phyloP scores from a whole-genome alignment of 2,329 filamentous ascomycete genomes.

The Aspergillus japonicus region DNA sequence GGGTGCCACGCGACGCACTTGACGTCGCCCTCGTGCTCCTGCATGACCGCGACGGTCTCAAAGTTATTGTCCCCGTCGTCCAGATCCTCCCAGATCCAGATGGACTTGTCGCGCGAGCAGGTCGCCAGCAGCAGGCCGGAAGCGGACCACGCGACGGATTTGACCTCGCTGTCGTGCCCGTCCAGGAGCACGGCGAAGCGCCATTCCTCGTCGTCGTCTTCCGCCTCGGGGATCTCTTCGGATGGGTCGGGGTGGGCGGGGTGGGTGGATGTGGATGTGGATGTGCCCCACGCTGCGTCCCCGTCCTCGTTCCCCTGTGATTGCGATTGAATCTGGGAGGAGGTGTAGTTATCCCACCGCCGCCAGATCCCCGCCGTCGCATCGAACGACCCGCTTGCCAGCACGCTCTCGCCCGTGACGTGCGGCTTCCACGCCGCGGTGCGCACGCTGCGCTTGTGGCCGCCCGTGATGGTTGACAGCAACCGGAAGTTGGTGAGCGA shows the following conservation, averaged over 20 bases:
- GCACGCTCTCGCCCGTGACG: constrained; percentile 64
- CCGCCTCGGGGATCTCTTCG: constrained; percentile 42
- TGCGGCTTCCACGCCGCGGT: constrained; percentile 84
- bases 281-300: no score
- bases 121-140: constrained; percentile 82
- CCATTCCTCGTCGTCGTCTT: constrained; percentile 75
- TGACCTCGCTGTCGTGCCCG: constrained; percentile 94
- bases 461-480: constrained; percentile 77
- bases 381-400: constrained; percentile 93
- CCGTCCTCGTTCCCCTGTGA: no score
- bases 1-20: constrained; percentile 94
- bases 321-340: constrained; percentile 6
- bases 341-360: constrained; percentile 53
- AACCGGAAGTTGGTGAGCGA: constrained; percentile 77
- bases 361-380: constrained; percentile 84
- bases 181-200: constrained; percentile 89
- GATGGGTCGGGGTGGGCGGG: background rate
- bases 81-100: constrained; percentile 99
- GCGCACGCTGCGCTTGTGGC: constrained; percentile 88
- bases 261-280: no score
- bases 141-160: constrained; percentile 64
- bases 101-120: constrained; percentile 85
- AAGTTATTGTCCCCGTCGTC: constrained; percentile 85
- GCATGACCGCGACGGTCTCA: constrained; percentile 91
- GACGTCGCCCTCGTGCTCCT: constrained; percentile 92